Base-by-base conservation (phyloP, 2,329 filamentous ascomycete genomes). In the Epichloe glyceriae region DNA sequence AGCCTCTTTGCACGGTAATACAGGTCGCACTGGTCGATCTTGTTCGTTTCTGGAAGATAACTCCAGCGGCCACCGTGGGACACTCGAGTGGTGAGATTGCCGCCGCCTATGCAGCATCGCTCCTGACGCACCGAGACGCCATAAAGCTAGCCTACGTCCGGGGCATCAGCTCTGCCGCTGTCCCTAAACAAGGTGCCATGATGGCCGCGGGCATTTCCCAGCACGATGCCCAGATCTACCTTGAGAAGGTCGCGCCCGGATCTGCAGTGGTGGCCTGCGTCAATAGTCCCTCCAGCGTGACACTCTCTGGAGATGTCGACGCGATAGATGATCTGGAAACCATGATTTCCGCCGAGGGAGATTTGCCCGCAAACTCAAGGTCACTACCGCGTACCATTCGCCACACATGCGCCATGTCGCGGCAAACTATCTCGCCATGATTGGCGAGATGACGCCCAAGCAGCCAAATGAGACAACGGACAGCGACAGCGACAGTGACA, bases 21-120 rank as follows among this genome's bases (percentile, higher is more conserved):
- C 69, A 70, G 51, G 52, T 70, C n/a, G 67, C 53, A n/a, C 51
- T 70, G 2, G 56, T 68, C 0, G 55, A 61, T 19, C 53, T 68
- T 0, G 56, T 64, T 45, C 52, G 50, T 26, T 49, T 54, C 15
- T 64, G 61, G 53, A 56, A 56, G 2, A 49, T 66, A 4, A 42
- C 30, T 10, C 61, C 62, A 6, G 30, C 50, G 8, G 54, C 53
- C n/a, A 60, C 62, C 2, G 55, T 59, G 3, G 62, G 64, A 1
- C 64, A 67, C 43, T 64, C 61, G 5, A 60, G 57, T 30, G 64
- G 64, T 2, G 64, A 67, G 51, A 67, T 65, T 26, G 62, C 60
- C 14, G 64, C 64, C 19, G 64, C 63, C 17, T 66, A 60, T 51
- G 52, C 62, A 8, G 58, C 56, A 3, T 62, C 59, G 2, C 40